phyloP scores from a whole-genome alignment of 139 green algal species.

The Chara braunii region DNA sequence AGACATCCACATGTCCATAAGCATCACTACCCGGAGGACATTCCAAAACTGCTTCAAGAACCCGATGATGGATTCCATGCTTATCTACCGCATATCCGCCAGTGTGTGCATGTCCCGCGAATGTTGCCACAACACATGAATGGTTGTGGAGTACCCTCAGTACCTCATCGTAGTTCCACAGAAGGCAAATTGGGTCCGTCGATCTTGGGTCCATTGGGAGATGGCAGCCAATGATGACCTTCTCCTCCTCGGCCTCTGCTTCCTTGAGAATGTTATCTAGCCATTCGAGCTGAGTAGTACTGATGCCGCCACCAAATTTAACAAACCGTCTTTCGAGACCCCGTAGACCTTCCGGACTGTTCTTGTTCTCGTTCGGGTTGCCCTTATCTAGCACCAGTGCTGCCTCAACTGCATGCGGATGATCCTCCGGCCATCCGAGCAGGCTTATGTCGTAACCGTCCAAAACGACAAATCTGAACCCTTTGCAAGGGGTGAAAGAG shows the following conservation, averaged over 20 bases:
- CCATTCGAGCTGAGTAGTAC: conserved; percentile 65
- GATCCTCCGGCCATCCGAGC: conserved; percentile 40
- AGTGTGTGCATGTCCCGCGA: conserved; percentile 33
- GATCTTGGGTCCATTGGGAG: conserved; percentile 9
- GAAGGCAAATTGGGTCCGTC: conserved; percentile 1
- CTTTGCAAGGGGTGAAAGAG: conserved; percentile 46
- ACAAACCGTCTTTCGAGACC: conserved; percentile 59
- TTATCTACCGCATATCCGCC: conserved; percentile 18
- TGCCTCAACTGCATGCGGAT: conserved; percentile 25
- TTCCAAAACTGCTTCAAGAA: conserved; percentile 36
- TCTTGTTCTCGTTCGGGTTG: conserved; percentile 45
- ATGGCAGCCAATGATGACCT: conserved; percentile 29
- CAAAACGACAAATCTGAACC: conserved; percentile 59
- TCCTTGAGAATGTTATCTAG: conserved; percentile 35
- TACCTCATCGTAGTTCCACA: conserved; percentile 44
- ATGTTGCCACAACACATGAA: conserved; percentile 30
- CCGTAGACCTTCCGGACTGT: conserved; percentile 31
- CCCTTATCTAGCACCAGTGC: conserved; percentile 1
- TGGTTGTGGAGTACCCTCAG: conserved; percentile 21
- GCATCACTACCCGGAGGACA: conserved; percentile 31
- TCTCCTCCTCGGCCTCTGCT: conserved; percentile 3
- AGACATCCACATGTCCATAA: conserved; percentile 36
- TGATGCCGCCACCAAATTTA: conserved; percentile 66
- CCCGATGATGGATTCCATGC: conserved; percentile 35
- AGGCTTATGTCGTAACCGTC: conserved; percentile 67